These are phyloP conservation scores for Jaltomata sinuosa DNA, from an alignment of 257 asterid genomes.

Conservation along the genomic window DNA sequence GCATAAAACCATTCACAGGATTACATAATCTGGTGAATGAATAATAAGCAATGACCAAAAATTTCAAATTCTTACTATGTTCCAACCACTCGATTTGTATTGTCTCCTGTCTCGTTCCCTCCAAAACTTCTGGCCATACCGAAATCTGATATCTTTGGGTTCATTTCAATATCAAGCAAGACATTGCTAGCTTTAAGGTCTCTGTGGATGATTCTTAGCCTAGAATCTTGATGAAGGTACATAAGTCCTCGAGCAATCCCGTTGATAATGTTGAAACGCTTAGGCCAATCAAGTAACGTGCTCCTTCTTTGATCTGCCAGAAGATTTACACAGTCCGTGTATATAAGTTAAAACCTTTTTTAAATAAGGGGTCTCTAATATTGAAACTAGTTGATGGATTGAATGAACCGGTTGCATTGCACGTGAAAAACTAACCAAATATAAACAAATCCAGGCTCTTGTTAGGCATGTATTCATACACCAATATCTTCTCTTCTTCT, in stretches of 20 bases:
- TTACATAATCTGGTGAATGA: background rate
- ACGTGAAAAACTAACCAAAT: conserved; percentile 16
- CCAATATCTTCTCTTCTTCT: conserved; percentile 28
- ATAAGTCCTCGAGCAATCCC: conserved; percentile 32
- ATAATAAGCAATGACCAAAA: background rate
- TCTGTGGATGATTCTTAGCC: conserved; percentile 22
- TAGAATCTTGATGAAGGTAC: conserved; percentile 33
- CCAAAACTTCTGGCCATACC: conserved; percentile 26
- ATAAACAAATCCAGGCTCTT: conserved; percentile 25
- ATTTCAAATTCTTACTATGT: conserved; percentile 13
- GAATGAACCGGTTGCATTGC: background rate
- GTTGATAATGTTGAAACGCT: conserved; percentile 20
- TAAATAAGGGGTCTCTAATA: background rate
- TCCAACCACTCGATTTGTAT: conserved; percentile 25
- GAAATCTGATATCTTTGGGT: conserved; percentile 29
- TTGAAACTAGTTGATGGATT: background rate
- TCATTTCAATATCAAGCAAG: conserved; percentile 24
- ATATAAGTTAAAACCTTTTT: background rate
- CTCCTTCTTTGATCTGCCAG: conserved; percentile 14
- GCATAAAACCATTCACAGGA: background rate
- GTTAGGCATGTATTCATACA: conserved; percentile 31
- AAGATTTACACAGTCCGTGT: background rate
- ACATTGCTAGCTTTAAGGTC: conserved; percentile 28
- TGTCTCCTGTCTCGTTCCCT: conserved; percentile 28
- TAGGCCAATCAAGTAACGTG: conserved; percentile 18